phyloP scores from a whole-genome alignment of 176 grass and related monocot genomes.

The Triticum monococcum region DNA sequence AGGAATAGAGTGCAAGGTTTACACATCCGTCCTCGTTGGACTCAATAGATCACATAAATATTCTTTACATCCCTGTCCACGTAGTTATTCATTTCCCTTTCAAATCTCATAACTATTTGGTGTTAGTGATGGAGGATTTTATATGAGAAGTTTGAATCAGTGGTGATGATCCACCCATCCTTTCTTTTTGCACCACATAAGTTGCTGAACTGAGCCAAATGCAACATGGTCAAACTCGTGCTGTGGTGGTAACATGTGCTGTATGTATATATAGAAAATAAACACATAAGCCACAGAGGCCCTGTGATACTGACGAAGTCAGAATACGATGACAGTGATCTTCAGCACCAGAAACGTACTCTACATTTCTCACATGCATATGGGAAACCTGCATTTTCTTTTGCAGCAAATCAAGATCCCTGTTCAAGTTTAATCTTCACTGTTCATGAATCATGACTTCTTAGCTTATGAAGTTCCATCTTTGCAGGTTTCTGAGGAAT shows the following conservation, averaged over 20 bases:
- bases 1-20: background rate
- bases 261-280: background rate
- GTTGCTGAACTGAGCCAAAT: background rate
- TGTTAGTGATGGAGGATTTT: conserved; percentile 24
- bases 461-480: conserved; percentile 25
- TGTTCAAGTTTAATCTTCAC: background rate
- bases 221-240: background rate
- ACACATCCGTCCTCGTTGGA: background rate
- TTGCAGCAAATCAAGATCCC: background rate
- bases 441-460: background rate
- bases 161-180: background rate
- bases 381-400: background rate
- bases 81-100: background rate
- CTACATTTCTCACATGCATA: background rate
- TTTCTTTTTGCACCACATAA: background rate
- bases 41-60: background rate
- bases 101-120: conserved; percentile 11
- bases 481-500: conserved; percentile 84
- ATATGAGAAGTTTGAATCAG: conserved; percentile 9
- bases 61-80: background rate
- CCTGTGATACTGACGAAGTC: background rate
- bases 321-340: background rate
- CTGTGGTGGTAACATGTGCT: background rate
- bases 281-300: background rate
- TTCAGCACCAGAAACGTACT: conserved; percentile 4